Base-by-base conservation (phyloP, 2,329 filamentous ascomycete species). In the Nemania sp. region DNA sequence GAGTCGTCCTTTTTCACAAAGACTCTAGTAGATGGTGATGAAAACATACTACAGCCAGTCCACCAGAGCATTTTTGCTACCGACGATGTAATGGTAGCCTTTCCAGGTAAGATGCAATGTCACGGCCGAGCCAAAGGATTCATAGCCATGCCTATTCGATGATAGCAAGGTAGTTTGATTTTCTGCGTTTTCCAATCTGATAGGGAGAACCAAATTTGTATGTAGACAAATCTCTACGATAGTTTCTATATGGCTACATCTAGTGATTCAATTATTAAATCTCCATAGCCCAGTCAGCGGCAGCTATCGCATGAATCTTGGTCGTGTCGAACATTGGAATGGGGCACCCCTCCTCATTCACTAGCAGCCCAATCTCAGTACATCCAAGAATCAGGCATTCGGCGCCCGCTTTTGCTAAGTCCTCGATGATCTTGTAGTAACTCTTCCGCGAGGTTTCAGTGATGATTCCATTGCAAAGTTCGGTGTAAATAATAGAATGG, bases 371-470 rank as follows among this genome's bases (percentile, higher is more conserved):
- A 54, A 74, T 73, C 55, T 74, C 73, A 5, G 73, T 73, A 61
- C 73, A 74, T 4, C 72, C 73, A 13, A 74, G 64, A 60, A 74
- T 74, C n/a, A 74, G 27, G 29, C 73, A 70, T 38, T 74, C 62
- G 1, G 73, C 73, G 20, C 70, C 73, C 32, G 61, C 55, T 32
- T 57, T 62, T 57, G 47, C 61, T 15, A 74, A 11, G 4, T 69
- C 62, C 38, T 47, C 70, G 24, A 73, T 74, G 41, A 74, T 57
- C 26, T 49, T 57, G 35, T 65, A 61, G 49, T 73, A 74, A 2
- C 15, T 61, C 35, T 69, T 35, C 18, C 70, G 72, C 15, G 68
- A 70, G 8, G 22, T 18, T 18, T 73, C 70, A 1, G 45, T 61
- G 56, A 74, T 66, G 29, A 71, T 66, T 5, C 72, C 70, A 7